Evolutionary conservation across 129 eudicot species (phyloP), one percentile per base, ranked within the genome.

Genomic region (Chrysanthemum lavandulifolium): DNA sequence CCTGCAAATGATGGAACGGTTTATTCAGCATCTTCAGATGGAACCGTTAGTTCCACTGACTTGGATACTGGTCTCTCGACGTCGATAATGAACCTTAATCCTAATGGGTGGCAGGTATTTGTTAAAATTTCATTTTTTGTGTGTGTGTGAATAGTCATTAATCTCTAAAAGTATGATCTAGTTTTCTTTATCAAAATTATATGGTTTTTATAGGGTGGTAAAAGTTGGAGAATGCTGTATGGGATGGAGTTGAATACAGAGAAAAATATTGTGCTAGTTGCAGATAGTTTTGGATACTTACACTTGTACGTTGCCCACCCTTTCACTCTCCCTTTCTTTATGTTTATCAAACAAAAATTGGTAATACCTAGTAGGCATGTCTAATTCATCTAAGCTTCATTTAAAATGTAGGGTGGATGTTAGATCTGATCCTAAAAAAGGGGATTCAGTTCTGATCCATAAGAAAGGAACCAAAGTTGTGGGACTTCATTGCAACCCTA

Each of bases 391-490:
- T 15, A 57, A n/a, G 31, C 40, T 31, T 54, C 11, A n/a, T 72
- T 13, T 61, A 40, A 36, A 43, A 6, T 64, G 10, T 14, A 95
- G 99, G 88, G 74, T 85, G 73, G 99, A 95, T 79, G 73, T 64
- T n/a, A 88, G 99, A 49, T 80, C 94, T 54, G 86, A 88, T 71
- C 64, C 69, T 36, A 68, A 81, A 69, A 77, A 48, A 3, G 96
- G 94, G 52, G 85, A 90, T 75, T 77, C 91, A 33, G 13, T 86
- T 40, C 76, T 84, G 85, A 90, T 95, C 72, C 99, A 90, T 76
- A 95, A 90, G 84, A 95, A 85, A 82, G 90, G 94, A 83, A 95
- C 84, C 72, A 95, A 95, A 81, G 97, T 95, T 55, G 87, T 86
- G 63, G 97, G 99, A 65, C 75, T 95, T 45, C 89, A 95, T 73